Percentiles rank a stretch among this genome's conserved stretches.
Conservation (phyloP, 805 yeast species). For the Dipodascopsis tothii region DNA sequence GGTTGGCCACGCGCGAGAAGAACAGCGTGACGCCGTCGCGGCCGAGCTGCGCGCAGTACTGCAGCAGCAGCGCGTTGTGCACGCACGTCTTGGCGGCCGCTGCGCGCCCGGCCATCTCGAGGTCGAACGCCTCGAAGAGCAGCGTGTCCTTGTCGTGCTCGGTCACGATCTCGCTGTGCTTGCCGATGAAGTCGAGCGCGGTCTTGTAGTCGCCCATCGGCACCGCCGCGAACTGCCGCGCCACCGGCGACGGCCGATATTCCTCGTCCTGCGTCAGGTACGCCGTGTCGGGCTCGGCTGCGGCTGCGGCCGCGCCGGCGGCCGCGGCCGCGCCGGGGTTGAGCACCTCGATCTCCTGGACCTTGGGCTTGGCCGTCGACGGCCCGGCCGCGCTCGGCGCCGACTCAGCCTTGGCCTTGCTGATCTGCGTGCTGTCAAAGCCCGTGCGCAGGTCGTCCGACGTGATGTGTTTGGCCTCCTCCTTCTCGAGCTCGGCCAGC, state of each 20-base stretch:
- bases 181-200: conserved; percentile 46
- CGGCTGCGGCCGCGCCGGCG: conserved; percentile 8
- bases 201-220: conserved; percentile 41
- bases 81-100: conserved; percentile 55
- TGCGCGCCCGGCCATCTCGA: conserved; percentile 57
- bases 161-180: conserved; percentile 59
- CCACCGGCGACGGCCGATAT: conserved; percentile 47
- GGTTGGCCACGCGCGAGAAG: conserved; percentile 52
- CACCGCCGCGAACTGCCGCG: conserved; percentile 57
- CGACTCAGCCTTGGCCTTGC: conserved; percentile 40
- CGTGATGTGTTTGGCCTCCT: conserved; percentile 67
- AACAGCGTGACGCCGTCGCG: conserved; percentile 54
- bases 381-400: conserved; percentile 29
- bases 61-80: conserved; percentile 70
- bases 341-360: conserved; percentile 32
- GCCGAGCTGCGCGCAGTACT: conserved; percentile 50
- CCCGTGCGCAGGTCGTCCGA: conserved; percentile 90
- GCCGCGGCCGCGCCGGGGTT: conserved; percentile 22
- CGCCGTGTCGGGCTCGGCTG: conserved; percentile 6
- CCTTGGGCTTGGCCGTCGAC: conserved; percentile 24
- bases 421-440: conserved; percentile 75
- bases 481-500: conserved; percentile 58
- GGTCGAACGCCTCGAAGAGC: conserved; percentile 86
- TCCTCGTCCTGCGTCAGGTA: conserved; percentile 21
- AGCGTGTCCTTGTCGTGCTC: conserved; percentile 87